Base-by-base conservation (phyloP, 2,329 filamentous ascomycete genomes). In the Fusarium proliferatum region DNA sequence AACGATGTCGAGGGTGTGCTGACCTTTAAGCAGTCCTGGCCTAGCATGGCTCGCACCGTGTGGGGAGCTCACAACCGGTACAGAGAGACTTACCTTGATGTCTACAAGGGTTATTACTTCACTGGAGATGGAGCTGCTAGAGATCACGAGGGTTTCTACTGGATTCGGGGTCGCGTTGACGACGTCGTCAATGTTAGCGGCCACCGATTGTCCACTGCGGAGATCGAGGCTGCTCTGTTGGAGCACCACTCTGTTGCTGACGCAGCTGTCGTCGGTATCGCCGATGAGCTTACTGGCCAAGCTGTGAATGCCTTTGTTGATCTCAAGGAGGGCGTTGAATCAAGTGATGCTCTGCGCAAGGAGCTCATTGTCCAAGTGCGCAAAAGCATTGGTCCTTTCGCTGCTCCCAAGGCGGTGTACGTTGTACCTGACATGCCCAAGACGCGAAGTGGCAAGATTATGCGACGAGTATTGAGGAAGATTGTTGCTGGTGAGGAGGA, bases 131-230 rank as follows among this genome's bases (percentile, higher is more conserved):
- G 96, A 81, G 96, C 96, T 63, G 96, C 94, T 68, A 94, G 96
- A 81, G 96, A 99, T 82, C 93, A 97, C 84, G 96, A 99, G 79
- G 96, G 96, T 64, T 99, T 98, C 88, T 99, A 98, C 90, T 99
- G 96, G 96, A 99, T 99, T 82, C 94, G 96, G 72, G 96, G 96
- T 75, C 95, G 96, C 83, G 96, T 99, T 60, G 96, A 99, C 81
- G 96, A 99, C 79, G 96, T 99, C 48, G 96, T 99, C 83, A 99
- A 99, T 84, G 96, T 99, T 71, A 96, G 93, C 77, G 96, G 96
- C 34, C 96, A 99, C 84, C 93, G 96, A 82, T 88, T 99, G 72
- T 98, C 96, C 21, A 99, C 96, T 15, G 96, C 96, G 41, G 96
- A 99, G 84, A 99, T 99, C 75, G 96, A 99, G 85, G 96, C 96